Evolutionary conservation across 2,329 filamentous ascomycete species (phyloP), one percentile per base, ranked within the genome.

Genomic region (Colletotrichum falcatum): DNA sequence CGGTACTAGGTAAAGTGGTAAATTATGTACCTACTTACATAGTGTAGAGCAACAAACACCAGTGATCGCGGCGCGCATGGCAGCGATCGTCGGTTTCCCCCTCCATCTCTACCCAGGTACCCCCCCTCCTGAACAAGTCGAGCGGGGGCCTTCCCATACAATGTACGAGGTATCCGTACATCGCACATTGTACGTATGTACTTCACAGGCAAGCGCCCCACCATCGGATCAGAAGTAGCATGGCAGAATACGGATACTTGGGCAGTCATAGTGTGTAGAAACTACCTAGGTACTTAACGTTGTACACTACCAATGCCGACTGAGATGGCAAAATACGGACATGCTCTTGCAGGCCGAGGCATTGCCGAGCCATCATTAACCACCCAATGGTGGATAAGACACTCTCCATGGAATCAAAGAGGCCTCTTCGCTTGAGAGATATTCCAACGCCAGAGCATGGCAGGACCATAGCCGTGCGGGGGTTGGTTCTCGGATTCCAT

Each of bases 41-140:
- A n/a, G n/a, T 2, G 37, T 30, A 56, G n/a, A n/a, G 14, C 7
- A 56, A 56, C n/a, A 35, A 35, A 35, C 53, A 37, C 53, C 23
- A 49, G 23, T 39, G 59, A 26, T 39, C 18, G 30, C 48, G 28
- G 49, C 39, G 33, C 64, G 51, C 26, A 58, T 64, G 60, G 51
- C 23, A 63, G 65, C 59, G 65, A 67, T 64, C 51, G 46, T 23
- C 53, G 44, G 33, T 12, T 48, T 26, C 30, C 33, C 58, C 46
- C 58, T 54, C 26, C 16, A 66, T 35, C 64, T 20, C 39, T 46
- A 12, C 23, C 37, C 14, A 37, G n/a, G n/a, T n/a, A 11, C 37
- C 55, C 3, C 23, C 55, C 39, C 20, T 20, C 39, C 28, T 33
- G 20, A 14, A 46, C 33, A 28, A 14, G 12, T 55, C 16, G 14